phyloP scores from a whole-genome alignment of 768 basidiomycete species.

The Boletus rufocinnamomeus region DNA sequence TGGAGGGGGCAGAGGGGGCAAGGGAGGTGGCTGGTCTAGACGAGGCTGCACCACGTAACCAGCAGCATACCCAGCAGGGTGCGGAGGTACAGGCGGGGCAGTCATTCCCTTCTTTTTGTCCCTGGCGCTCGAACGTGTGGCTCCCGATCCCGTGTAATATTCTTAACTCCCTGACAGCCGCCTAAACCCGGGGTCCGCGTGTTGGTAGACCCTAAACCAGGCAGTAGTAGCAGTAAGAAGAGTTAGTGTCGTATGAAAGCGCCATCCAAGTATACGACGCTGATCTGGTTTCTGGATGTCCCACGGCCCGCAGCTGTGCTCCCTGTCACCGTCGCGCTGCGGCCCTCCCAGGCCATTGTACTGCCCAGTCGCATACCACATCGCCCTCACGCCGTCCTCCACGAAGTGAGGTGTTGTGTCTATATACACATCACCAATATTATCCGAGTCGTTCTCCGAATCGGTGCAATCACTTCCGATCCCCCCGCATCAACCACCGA shows the following conservation, averaged over 20 bases:
- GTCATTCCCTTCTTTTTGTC: conserved; percentile 8
- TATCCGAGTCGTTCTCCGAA: neutral
- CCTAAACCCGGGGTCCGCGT: neutral
- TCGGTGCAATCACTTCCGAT: neutral
- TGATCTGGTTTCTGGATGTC: neutral
- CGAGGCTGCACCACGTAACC: conserved; percentile 13
- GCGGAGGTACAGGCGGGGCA: conserved; percentile 36
- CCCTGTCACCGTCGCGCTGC: neutral
- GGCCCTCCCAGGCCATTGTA: neutral
- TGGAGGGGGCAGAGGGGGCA: conserved; percentile 51
- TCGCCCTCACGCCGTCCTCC: neutral
- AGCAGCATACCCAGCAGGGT: conserved; percentile 16
- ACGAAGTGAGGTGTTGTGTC: neutral
- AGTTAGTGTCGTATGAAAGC: neutral
- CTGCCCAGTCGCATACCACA: neutral
- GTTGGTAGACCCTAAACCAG: neutral
- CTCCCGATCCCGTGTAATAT: neutral
- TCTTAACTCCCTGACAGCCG: neutral
- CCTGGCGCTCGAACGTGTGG: conserved; percentile 2
- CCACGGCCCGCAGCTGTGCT: conserved; percentile 1
- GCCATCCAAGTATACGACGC: neutral
- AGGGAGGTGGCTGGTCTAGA: conserved; percentile 41
- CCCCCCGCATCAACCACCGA: neutral
- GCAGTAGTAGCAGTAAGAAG: neutral
- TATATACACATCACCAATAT: too few species aligned